Evolutionary conservation across 306 rosid genomes (phyloP), one percentile per base, ranked within the genome.

Genomic region (Medicago truncatula): DNA sequence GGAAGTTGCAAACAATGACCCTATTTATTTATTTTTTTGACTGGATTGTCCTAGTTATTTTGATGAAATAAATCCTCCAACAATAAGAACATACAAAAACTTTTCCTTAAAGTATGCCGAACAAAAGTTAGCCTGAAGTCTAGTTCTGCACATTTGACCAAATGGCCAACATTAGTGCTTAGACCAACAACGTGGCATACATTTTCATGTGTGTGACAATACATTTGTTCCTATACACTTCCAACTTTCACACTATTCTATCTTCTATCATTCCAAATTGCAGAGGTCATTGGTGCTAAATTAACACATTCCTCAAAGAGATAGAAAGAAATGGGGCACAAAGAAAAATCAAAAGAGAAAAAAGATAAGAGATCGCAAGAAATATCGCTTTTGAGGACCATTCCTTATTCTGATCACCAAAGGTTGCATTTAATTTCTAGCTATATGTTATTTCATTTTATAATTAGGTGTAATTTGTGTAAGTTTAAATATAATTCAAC

Each of bases 331-430:
- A 91, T 89, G 96, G 96, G 92, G 36, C 81, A 70, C 76, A 87
- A 79, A 79, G 98, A 91, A 76, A 88, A 81, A 84, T 84, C 96
- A 8, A 85, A 84, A 82, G 97, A 88, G 7, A 84, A 89, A 78
- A 88, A 88, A 87, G 96, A 93, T 1, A 88, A 87, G 89, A 82
- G 89, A 53, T 81, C 76, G 83, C 97, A 94, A 79, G 92, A 91
- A 77, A 89, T 91, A 15, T 89, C 96, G 13, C 92, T 89, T 78
- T 83, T 91, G 71, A 84, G 96, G 41, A 94, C 97, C 86, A 94
- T 94, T 81, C 98, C 98, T 23, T 91, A 91, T 81, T 84, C 97
- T 75, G 92, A 91, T 88, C 96, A 89, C 80, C 97, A 91, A 69
- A 90, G 90, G 97, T 93, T 80, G 8, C 57, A 15, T 43, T 77